Percentiles rank a stretch among this genome's conserved stretches.
Conservation (phyloP, 805 yeast species). For the Ogataea wickerhamii region DNA sequence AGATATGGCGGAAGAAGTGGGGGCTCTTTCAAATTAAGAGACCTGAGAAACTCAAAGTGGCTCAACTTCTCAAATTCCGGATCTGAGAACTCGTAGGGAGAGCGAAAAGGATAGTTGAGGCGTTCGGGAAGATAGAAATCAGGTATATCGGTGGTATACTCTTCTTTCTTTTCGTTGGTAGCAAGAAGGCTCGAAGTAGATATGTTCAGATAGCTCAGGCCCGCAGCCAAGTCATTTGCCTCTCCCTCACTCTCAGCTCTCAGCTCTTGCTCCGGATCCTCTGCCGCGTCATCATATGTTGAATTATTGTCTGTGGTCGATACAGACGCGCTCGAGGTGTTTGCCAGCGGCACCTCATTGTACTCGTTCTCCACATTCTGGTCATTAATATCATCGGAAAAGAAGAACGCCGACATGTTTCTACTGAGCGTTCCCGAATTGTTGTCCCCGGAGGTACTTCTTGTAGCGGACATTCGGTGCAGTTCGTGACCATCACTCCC, state of each 20-base stretch:
- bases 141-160: conserved; percentile 35
- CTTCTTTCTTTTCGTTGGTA: conserved; percentile 7
- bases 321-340: conserved; percentile 13
- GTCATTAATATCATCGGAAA: conserved; percentile 26
- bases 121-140: conserved; percentile 29
- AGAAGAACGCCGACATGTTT: conserved; percentile 25
- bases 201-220: conserved; percentile 11
- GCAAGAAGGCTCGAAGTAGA: conserved; percentile 13
- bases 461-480: conserved; percentile 1
- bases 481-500: conserved; percentile 7
- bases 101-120: conserved; percentile 30
- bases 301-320: conserved; percentile 10
- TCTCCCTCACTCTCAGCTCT: not conserved
- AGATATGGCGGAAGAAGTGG: conserved; percentile 38
- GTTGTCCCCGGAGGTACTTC: not conserved
- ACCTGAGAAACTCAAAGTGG: conserved; percentile 32
- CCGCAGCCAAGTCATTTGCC: not conserved
- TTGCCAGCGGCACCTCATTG: conserved; percentile 22
- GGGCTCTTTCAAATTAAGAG: conserved; percentile 30
- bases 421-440: conserved; percentile 7
- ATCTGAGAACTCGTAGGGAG: conserved; percentile 34
- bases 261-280: not conserved
- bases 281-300: not conserved
- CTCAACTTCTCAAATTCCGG: conserved; percentile 32
- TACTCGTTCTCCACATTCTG: conserved; percentile 19